phyloP scores from a whole-genome alignment of 169 alveolate species.

The Eimeria nieschulzi region DNA sequence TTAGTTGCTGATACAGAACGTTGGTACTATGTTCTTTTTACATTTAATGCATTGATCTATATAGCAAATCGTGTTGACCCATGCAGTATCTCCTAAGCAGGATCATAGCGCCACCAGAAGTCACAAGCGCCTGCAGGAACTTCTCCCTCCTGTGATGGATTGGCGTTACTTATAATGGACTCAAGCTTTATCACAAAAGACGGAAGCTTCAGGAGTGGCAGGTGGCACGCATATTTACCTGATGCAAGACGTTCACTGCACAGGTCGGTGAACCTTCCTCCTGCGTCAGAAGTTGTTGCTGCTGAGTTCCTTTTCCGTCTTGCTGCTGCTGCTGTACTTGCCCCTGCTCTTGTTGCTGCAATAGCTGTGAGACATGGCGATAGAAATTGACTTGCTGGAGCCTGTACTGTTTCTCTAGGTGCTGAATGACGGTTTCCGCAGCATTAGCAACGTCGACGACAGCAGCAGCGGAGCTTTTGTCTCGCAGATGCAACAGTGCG shows the following conservation, averaged over 20 bases:
- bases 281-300: not conserved
- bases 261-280: not conserved
- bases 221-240: not conserved
- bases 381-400: not conserved
- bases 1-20: too few relatives aligned
- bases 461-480: not conserved
- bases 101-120: not conserved
- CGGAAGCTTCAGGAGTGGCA: not conserved
- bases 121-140: not conserved
- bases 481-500: slow-evolving; percentile 29
- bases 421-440: slow-evolving; percentile 35
- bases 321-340: not conserved
- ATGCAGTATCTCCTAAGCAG: not conserved
- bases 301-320: not conserved
- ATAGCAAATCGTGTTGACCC: not conserved
- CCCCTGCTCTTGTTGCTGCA: not conserved
- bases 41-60: not conserved
- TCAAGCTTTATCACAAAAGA: not conserved
- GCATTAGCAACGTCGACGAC: not conserved
- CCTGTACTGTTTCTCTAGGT: slow-evolving; percentile 6
- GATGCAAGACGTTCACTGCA: not conserved
- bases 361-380: not conserved
- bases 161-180: not conserved
- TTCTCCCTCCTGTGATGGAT: not conserved
- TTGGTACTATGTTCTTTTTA: too few relatives aligned